These are phyloP conservation scores for Phaffia tasmanica DNA, from an alignment of 768 basidiomycete species.

Conservation along the genomic window DNA sequence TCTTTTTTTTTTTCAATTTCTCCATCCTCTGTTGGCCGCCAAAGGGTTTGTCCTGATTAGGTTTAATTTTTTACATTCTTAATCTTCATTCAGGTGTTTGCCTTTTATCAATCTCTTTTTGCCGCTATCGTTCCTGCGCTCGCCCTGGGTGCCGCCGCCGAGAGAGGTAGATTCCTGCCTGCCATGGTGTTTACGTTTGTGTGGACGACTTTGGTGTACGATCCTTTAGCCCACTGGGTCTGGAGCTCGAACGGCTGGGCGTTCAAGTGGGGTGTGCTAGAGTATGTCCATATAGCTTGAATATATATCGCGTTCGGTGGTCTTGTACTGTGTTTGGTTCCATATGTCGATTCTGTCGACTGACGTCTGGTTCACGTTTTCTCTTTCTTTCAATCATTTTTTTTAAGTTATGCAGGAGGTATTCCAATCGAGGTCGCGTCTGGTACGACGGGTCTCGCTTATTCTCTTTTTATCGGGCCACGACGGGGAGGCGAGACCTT, in stretches of 20 bases:
- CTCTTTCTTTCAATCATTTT: background rate
- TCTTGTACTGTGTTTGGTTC: slow-evolving; percentile 33
- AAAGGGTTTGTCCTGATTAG: background rate
- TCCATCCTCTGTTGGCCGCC: background rate
- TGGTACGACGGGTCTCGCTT: slow-evolving; percentile 82
- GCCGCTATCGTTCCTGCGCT: slow-evolving; percentile 70
- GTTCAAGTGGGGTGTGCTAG: slow-evolving; percentile 62
- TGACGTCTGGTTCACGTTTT: background rate
- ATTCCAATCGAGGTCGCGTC: slow-evolving; percentile 95
- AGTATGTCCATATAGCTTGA: slow-evolving; percentile 73
- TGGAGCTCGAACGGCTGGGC: slow-evolving; percentile 80
- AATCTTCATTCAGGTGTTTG: slow-evolving; percentile 27
- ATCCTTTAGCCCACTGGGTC: slow-evolving; percentile 92
- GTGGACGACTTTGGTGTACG: slow-evolving; percentile 56
- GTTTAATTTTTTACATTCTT: background rate
- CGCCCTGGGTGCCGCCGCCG: slow-evolving; percentile 67
- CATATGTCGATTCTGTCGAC: background rate
- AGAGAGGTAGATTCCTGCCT: slow-evolving; percentile 74
- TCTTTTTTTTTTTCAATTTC: slow-evolving; percentile 13
- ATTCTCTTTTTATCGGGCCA: slow-evolving; percentile 79
- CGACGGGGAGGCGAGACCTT: slow-evolving; percentile 74
- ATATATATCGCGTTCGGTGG: slow-evolving; percentile 84
- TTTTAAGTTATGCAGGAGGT: slow-evolving; percentile 64
- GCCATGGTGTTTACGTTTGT: slow-evolving; percentile 77
- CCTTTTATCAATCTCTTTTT: slow-evolving; percentile 33